Evolutionary conservation across 2,329 filamentous ascomycete species (phyloP), one percentile per base, ranked within the genome.

Genomic region (Sphaerulina populicola): DNA sequence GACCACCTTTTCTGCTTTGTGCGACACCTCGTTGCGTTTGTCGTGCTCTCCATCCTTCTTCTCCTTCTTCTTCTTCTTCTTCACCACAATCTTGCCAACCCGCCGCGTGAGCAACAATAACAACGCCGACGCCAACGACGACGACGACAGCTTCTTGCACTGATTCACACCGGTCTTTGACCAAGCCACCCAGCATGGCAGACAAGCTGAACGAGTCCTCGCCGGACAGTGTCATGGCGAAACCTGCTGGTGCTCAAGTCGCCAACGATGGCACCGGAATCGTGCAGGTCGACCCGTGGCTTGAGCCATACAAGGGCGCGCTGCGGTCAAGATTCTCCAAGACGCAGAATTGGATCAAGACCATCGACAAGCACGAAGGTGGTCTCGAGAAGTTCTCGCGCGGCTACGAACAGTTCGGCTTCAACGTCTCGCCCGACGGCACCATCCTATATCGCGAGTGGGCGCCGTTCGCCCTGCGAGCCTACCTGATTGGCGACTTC

Each of bases 371-470:
- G 33, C 81, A 79, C 1, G 93, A 98, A 69, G 93, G 93, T 44
- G 88, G 93, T 12, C 68, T 98, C 39, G 88, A 94, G 54, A 88
- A 91, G 68, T 98, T 97, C 72, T 91, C 86, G 62, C 86, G 79
- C 71, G 91, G 93, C 40, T 85, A 81, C 56, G 88, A 97, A 65
- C 83, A 78, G 56, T 95, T 86, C 65, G 93, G 93, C 50, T 81
- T 98, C 70, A 88, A 87, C 60, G 83, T 93, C 54, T 78, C 84
- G 65, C 74, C 80, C 48, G 82, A 94, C 63, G 88, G 88, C 68
- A 89, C 90, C 68, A 88, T 98, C 59, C 76, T 78, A 52, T 98
- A 98, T 71, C 80, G 88, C 61, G 93, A 98, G 77, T 98, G 93
- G 93, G 93, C 93, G 1, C 90, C 93, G 23, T 94, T 89, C 74